Evolutionary conservation across 2,329 filamentous ascomycete species (phyloP), one percentile per base, ranked within the genome.

Genomic region (Cadophora luteo-olivacea): DNA sequence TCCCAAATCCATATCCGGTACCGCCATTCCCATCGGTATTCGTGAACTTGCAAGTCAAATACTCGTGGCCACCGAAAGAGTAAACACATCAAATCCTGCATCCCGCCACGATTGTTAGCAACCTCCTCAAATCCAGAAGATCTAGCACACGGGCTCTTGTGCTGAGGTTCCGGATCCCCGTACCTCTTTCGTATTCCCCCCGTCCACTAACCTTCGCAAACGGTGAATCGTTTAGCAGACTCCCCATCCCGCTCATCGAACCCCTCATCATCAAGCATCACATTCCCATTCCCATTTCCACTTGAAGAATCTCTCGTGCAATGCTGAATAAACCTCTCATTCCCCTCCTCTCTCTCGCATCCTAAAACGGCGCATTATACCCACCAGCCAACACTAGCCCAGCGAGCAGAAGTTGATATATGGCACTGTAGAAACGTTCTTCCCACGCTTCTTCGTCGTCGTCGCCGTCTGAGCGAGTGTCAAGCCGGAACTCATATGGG

Each of bases 181-280:
- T 22, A 5, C 14, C 45, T 22, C 45, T n/a, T 19, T 16, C n/a
- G 45, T 19, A 48, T 48, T 48, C 19, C 32, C 54, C 12, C 38
- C 54, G 16, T 36, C 19, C 1, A 57, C 54, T 32, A 57, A 57
- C 54, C 54, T n/a, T 22, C n/a, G 54, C 54, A 57, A 57, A 57
- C 1, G 32, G 54, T 29, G 16, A 57, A 57, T 22, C 2, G 29
- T 3, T 32, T n/a, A 22, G 32, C 29, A 57, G 11, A 57, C 6
- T 11, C 54, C 7, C 32, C 25, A 38, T 57, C 54, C 4, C n/a
- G 1, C 5, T 16, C 29, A 33, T 14, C n/a, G 24, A 55, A 32
- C 22, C 11, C 16, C 1, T 22, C 45, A 48, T 48, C 45, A n/a
- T n/a, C 45, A 4, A 48, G 16, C 45, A 22, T 48, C n/a, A n/a